Percentiles rank a stretch among this genome's conserved stretches.
phyloP scores from a whole-genome alignment of 129 eudicot genomes.

The Escallonia rubra region DNA sequence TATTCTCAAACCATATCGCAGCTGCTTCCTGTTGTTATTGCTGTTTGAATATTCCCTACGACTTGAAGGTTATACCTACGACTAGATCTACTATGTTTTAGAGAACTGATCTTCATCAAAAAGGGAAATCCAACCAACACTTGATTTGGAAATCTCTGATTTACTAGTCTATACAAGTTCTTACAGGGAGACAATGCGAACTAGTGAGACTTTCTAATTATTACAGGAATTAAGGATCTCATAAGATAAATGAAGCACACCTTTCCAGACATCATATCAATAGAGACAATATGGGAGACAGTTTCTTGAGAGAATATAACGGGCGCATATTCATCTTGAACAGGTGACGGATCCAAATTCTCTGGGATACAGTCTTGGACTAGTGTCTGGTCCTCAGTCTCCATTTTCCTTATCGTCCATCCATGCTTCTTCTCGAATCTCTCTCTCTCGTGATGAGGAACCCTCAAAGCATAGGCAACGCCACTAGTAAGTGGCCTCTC shows the following conservation, averaged over 20 bases:
- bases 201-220: no score
- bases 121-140: no score
- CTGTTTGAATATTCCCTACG: no score
- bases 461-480: slow-evolving; percentile 89
- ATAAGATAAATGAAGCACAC: slow-evolving; percentile 29
- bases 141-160: no score
- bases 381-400: slow-evolving; percentile 68
- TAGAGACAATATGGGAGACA: slow-evolving; percentile 82
- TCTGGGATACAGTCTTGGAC: slow-evolving; percentile 66
- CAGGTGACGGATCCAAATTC: slow-evolving; percentile 72
- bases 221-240: neutral
- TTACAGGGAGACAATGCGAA: no score
- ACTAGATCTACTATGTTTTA: no score
- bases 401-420: slow-evolving; percentile 95
- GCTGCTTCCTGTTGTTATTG: no score
- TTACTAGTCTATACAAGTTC: no score
- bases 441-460: slow-evolving; percentile 71
- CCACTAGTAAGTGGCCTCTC: slow-evolving; percentile 98
- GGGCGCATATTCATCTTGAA: slow-evolving; percentile 94
- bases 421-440: slow-evolving; percentile 70
- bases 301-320: slow-evolving; percentile 89
- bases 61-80: no score
- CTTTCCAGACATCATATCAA: slow-evolving; percentile 99
- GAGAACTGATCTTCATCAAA: no score
- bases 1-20: no score